Base-by-base conservation (phyloP, 2,329 filamentous ascomycete genomes). In the Penicillium sp. region DNA sequence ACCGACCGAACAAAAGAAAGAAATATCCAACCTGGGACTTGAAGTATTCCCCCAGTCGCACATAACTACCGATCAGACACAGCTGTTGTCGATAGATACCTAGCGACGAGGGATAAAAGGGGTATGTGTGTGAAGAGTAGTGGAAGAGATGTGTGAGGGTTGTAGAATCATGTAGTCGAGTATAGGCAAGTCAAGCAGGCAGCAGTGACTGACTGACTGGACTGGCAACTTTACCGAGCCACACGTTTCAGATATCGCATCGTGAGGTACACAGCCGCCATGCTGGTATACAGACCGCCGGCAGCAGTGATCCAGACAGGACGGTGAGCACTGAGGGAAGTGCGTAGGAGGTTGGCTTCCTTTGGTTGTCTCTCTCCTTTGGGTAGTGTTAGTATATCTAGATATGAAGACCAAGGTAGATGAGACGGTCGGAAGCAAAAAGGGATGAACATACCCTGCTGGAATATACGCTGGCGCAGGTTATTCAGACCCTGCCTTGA, bases 251-350 rank as follows among this genome's bases (percentile, higher is more conserved):
- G 54, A 43, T 68, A 70, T 41, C 65, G 65, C 55, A 72, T 65
- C 0, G 71, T 72, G 13, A 73, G 61, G 50, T 67, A 71, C 5
- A 71, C 66, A 3, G 70, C 71, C 2, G 62, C 68, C 55, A 66
- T 60, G 5, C 66, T 70, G 9, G 71, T 72, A 58, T 73, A 73
- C 9, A 65, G 59, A 27, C 66, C 70, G 11, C 68, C 70, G 1
- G 54, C 66, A 11, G 68, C 71, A 4, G 70, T 65, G 15, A 70
- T 31, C 70, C 71, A 73, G 46, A 73, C 71, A 5, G 71, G 71
- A 44, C 60, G 64, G 50, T 73, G 71, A 25, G 66, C 63, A 23
- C 51, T 62, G n/a, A 76, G 52, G 7, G 75, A 70, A 34, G 65
- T 72, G 34, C 62, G 62, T 5, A 72, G 58, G 36, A 72, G 39